Evolutionary conservation across 2,329 filamentous ascomycete species (phyloP), one percentile per base, ranked within the genome.

Genomic region (Aspergillus viridinutans): DNA sequence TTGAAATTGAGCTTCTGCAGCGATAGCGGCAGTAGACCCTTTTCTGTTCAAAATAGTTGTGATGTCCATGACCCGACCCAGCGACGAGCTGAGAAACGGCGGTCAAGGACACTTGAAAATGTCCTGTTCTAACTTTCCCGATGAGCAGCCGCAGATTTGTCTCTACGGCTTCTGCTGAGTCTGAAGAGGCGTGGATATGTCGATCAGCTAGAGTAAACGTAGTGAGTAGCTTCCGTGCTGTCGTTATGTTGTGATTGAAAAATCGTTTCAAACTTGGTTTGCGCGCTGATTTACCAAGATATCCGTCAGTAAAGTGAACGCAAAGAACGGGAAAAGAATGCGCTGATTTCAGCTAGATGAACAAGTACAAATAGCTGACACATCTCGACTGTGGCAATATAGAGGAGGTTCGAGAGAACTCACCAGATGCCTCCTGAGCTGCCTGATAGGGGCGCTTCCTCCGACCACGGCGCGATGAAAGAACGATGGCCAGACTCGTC

Each of bases 41-140:
- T 80, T 80, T 65, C 75, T 74, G 67, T 81, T 81, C 60, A 81
- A 68, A 56, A 81, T 80, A 56, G 76, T 80, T 61, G 78, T 78
- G 71, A 81, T 80, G 68, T 81, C 78, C 79, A 81, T 81, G 69
- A 69, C 71, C 70, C 68, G 69, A 69, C 70, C 65, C 69, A 66
- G 66, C 69, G 58, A 65, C 60, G 57, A 66, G 69, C 63, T 59
- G 62, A 67, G 61, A 57, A 58, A 67, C 65, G 65, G 65, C 55
- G 55, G 69, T 64, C 66, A 71, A 68, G 69, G 65, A 70, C 65
- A 60, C 62, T 59, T 63, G 62, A 56, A 59, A 57, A 59, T 43
- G 53, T 64, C 59, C 61, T 59, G 60, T 54, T 52, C 49, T 53
- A 65, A 52, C 12, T 56, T 55, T 54, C 56, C 53, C 53, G 45